Evolutionary conservation across 2,329 filamentous ascomycete species (phyloP), one percentile per base, ranked within the genome.

Genomic region (Bisporella sp.): DNA sequence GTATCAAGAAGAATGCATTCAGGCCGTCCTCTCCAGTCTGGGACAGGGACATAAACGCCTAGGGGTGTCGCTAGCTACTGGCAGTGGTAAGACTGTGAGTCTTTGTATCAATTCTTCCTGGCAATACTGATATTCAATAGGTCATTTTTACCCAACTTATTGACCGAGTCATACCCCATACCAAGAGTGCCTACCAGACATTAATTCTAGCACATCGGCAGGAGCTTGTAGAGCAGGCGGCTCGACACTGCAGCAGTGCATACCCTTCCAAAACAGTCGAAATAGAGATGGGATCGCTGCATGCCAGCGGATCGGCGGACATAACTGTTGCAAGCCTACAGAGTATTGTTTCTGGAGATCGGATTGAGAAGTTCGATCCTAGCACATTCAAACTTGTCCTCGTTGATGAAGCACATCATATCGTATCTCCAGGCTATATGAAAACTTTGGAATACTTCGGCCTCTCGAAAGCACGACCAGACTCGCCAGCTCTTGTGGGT

Each of bases 91-190:
- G 68, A 96, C 90, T 6, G 89, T 88, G 68, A 54, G 76, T 60
- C 8, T 9, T 42, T 12, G 29, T 31, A 21, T 31, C 12, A 9
- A 31, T 37, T 29, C 9, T 12, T 28, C 5, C 30, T 5, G 6
- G 42, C 7, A 8, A 13, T 7, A 8, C 50, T 55, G 54, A 63
- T 28, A 2, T 30, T 33, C 28, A 12, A 21, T 57, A 89, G 86
- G 84, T 99, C 64, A 91, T 99, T 60, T 99, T 99, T 71, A 97
- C 92, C 9, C 90, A 96, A 65, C 77, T 99, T 43, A 95, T 99
- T 55, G 82, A 88, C 61, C 85, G 87, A 51, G 75, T 97, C 46
- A 68, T 73, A 47, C 69, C 83, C 5, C 73, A 72, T 8, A 71
- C 73, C 47, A 66, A 76, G 31, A 64, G 71, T 53, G 85, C 84